Evolutionary conservation across 1,139 yeast species (phyloP).

Genomic region (Lodderomyces parapsilosis): DNA sequence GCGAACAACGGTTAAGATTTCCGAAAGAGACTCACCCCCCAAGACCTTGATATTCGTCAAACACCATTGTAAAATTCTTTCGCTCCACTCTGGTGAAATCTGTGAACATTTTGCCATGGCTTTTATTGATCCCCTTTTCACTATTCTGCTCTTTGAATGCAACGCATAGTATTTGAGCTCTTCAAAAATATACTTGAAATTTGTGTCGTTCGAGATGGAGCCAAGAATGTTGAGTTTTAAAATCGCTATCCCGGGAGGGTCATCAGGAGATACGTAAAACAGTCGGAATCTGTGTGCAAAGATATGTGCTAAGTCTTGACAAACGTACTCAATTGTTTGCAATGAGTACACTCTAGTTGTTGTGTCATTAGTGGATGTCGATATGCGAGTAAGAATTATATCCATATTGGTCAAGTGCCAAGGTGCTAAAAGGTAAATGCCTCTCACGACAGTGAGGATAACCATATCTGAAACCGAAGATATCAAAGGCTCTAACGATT

Average conservation of each 20-base stretch:
- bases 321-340: constrained; percentile 40
- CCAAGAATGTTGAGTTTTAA: constrained; percentile 68
- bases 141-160: constrained; percentile 26
- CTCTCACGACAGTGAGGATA: constrained; percentile 57
- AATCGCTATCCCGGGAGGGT: constrained; percentile 43
- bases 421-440: constrained; percentile 55
- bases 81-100: constrained; percentile 35
- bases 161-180: constrained; percentile 69
- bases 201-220: constrained; percentile 51
- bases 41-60: constrained; percentile 29
- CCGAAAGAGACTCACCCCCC: constrained; percentile 45
- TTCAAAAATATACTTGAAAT: constrained; percentile 51
- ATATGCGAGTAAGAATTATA: constrained; percentile 46
- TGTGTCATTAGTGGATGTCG: constrained; percentile 31
- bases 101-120: constrained; percentile 56
- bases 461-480: constrained; percentile 60
- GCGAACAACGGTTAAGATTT: constrained; percentile 67
- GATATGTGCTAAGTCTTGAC: constrained; percentile 35
- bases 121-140: constrained; percentile 57
- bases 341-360: constrained; percentile 33
- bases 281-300: constrained; percentile 49
- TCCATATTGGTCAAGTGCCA: constrained; percentile 48
- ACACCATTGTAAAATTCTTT: constrained; percentile 43
- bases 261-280: constrained; percentile 64
- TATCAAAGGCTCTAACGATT: constrained; percentile 42